A percentile compares a stretch with the other conserved stretches of the same genome.
Evolutionary conservation across 306 rosid species (phyloP).

Genomic region (Albizia julibrissin): DNA sequence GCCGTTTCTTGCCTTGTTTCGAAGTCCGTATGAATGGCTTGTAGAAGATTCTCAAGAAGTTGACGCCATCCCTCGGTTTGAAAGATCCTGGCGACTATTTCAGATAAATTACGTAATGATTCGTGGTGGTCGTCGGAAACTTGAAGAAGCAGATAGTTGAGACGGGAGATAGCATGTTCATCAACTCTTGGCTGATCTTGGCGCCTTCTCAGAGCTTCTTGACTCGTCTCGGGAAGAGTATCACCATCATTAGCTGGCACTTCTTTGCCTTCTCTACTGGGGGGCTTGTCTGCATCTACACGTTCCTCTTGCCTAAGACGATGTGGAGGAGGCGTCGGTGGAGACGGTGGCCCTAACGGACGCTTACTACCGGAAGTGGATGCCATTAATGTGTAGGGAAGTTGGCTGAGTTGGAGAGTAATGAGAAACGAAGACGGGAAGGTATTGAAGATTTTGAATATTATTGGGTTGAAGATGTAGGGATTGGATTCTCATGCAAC

Average conservation of each 20-base stretch:
- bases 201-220: not conserved
- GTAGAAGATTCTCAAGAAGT: slow-evolving; percentile 11
- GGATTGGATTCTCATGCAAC: not conserved
- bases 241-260: not conserved
- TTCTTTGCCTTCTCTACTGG: not conserved
- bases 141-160: slow-evolving; percentile 5
- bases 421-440: not conserved
- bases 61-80: not conserved
- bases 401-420: not conserved
- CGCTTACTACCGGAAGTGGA: not conserved
- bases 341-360: not conserved
- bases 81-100: not conserved
- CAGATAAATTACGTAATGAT: not conserved
- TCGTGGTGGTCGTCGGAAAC: not conserved
- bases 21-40: not conserved
- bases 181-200: not conserved
- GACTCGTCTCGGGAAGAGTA: not conserved
- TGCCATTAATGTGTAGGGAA: not conserved
- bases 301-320: not conserved
- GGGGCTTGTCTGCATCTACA: not conserved
- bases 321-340: not conserved
- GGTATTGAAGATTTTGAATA: not conserved
- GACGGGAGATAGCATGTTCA: not conserved
- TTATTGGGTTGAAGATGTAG: not conserved
- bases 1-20: not conserved